Percentiles rank a stretch among this genome's conserved stretches.
Conservation (phyloP, 164 flowering plant genomes). For the Tetracentron sinense region DNA sequence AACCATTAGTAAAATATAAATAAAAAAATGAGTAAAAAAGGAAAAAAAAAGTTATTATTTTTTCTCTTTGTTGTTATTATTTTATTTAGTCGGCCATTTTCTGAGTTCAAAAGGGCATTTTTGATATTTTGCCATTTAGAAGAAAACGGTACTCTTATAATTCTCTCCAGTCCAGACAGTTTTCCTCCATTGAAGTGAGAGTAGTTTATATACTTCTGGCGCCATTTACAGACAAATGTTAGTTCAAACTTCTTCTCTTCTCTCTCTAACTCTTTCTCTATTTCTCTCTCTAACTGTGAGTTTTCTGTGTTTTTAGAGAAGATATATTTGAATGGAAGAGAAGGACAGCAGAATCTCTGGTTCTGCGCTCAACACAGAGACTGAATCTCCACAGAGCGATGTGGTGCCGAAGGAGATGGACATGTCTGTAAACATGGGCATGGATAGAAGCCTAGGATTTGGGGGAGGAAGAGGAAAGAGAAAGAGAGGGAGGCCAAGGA, state of each 20-base stretch:
- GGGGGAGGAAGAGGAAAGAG: constrained; percentile 36
- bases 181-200: constrained; percentile 38
- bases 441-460: constrained; percentile 19
- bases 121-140: too few species aligned
- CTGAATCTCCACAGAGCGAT: constrained; percentile 38
- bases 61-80: too few species aligned
- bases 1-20: too few species aligned
- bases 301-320: neutral
- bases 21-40: too few species aligned
- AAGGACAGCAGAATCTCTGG: constrained; percentile 46
- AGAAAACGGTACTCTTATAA: too few species aligned
- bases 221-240: constrained; percentile 36
- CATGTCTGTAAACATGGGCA: constrained; percentile 25
- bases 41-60: too few species aligned
- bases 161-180: neutral
- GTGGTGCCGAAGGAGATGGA: constrained; percentile 21
- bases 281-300: neutral
- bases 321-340: constrained; percentile 42
- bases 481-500: constrained; percentile 84
- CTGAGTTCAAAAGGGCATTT: too few species aligned
- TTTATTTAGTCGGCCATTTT: too few species aligned
- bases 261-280: too few species aligned
- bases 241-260: constrained; percentile 28
- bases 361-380: constrained; percentile 35
- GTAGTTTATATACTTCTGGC: constrained; percentile 39